A percentile compares a stretch with the other conserved stretches of the same genome.
These are phyloP conservation scores for Phaeophleospora eucalypticola DNA, from an alignment of 2,329 filamentous ascomycete species.

Conservation along the genomic window DNA sequence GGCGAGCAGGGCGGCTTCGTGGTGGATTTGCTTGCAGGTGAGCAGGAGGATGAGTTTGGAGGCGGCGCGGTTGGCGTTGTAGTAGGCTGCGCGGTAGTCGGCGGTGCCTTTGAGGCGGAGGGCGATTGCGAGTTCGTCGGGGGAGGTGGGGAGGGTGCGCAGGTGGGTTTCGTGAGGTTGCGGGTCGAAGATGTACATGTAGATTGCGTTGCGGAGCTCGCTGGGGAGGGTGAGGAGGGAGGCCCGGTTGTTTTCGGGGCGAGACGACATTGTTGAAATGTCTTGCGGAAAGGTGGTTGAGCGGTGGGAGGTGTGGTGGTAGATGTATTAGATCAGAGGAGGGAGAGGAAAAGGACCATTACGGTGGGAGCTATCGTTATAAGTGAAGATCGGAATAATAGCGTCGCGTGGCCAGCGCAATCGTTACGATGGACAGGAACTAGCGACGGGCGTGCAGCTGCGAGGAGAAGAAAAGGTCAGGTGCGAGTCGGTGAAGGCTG, in stretches of 20 bases:
- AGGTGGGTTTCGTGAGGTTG: neutral
- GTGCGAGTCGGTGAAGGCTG: too few species aligned
- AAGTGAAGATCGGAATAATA: too few species aligned
- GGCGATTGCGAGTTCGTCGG: conserved; percentile 13
- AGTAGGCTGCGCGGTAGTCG: conserved; percentile 7
- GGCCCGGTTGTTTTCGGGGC: conserved; percentile 2
- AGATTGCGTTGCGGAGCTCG: conserved; percentile 30
- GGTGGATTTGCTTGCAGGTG: conserved; percentile 26
- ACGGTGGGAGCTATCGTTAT: too few species aligned
- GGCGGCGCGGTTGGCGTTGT: conserved; percentile 6
- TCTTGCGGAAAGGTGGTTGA: neutral
- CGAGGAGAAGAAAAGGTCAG: too few species aligned
- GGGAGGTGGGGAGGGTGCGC: conserved; percentile 2
- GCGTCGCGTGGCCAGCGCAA: too few species aligned
- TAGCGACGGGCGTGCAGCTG: too few species aligned
- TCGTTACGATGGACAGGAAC: too few species aligned
- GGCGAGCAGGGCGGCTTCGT: conserved; percentile 31
- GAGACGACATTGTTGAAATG: conserved; percentile 4
- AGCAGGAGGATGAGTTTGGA: conserved; percentile 18
- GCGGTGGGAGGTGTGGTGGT: neutral
- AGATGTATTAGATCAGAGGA: neutral
- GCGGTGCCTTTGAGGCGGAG: conserved; percentile 12
- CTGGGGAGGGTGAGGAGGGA: conserved; percentile 27
- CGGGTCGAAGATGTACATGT: conserved; percentile 26
- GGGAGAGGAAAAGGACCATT: too few species aligned